These are phyloP conservation scores for Neospermospora avenae DNA, from an alignment of 2,329 filamentous ascomycete genomes.

Conservation along the genomic window DNA sequence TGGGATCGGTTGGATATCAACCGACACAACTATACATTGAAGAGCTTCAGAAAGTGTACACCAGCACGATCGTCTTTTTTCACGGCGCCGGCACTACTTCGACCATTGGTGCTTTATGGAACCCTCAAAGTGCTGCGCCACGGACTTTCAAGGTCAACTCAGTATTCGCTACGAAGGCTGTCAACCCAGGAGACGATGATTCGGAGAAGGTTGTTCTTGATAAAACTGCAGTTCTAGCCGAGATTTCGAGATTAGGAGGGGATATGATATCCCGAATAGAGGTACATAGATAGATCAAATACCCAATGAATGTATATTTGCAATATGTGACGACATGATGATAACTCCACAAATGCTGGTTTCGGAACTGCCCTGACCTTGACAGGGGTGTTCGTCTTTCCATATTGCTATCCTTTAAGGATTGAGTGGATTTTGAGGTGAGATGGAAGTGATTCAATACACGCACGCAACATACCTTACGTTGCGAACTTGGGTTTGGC, in stretches of 20 bases:
- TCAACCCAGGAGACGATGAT: slow-evolving; percentile 39
- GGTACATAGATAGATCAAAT: slow-evolving; percentile 17
- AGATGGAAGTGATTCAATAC: too few relatives aligned
- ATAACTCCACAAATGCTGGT: too few relatives aligned
- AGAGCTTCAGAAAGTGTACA: slow-evolving; percentile 66
- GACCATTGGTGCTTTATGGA: slow-evolving; percentile 63
- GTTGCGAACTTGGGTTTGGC: too few relatives aligned
- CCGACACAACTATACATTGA: slow-evolving; percentile 60
- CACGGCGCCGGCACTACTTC: slow-evolving; percentile 57
- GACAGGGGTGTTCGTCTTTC: too few relatives aligned
- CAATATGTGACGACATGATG: background rate
- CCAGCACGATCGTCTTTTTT: slow-evolving; percentile 75
- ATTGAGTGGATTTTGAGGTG: too few relatives aligned
- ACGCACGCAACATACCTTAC: too few relatives aligned
- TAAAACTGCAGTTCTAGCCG: slow-evolving; percentile 62
- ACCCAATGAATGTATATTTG: background rate
- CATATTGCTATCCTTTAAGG: too few relatives aligned
- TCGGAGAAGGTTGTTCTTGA: slow-evolving; percentile 59
- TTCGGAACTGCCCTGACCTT: too few relatives aligned
- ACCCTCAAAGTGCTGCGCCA: slow-evolving; percentile 43
- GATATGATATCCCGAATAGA: slow-evolving; percentile 68
- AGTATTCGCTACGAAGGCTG: slow-evolving; percentile 59
- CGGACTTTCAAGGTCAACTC: slow-evolving; percentile 68
- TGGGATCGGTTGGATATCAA: slow-evolving; percentile 51
- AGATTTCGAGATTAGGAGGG: slow-evolving; percentile 67